A percentile compares a stretch with the other conserved stretches of the same genome.
Evolutionary conservation across 129 eudicot genomes (phyloP).

Genomic region (Arctium lappa): DNA sequence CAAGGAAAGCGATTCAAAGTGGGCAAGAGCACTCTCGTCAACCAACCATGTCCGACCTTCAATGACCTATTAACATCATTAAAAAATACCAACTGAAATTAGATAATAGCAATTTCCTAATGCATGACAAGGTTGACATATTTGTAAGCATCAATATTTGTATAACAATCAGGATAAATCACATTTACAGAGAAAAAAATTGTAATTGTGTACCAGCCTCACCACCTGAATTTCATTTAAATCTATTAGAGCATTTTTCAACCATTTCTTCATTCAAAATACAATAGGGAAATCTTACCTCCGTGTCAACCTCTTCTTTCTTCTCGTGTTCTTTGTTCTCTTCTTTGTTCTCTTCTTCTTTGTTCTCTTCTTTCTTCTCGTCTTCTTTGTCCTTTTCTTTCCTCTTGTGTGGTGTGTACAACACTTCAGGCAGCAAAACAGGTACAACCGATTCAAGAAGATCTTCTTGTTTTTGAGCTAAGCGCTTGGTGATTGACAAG

Average conservation of each 20-base stretch:
- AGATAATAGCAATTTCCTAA: background rate
- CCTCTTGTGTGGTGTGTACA: conserved; percentile 55
- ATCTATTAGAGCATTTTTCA: background rate
- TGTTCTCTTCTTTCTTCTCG: conserved; percentile 17
- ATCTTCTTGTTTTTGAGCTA: conserved; percentile 49
- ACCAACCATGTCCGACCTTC: conserved; percentile 85
- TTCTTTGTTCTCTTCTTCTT: conserved; percentile 5
- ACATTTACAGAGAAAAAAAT: background rate
- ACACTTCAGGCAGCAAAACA: conserved; percentile 51
- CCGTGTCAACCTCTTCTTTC: conserved; percentile 21
- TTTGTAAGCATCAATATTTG: background rate
- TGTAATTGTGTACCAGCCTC: background rate
- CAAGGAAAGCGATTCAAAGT: conserved; percentile 67
- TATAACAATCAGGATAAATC: background rate
- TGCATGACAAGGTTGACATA: background rate
- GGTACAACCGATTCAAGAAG: conserved; percentile 37
- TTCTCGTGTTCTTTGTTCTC: conserved; percentile 20
- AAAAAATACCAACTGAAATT: conserved; percentile 8
- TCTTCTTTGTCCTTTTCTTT: conserved; percentile 41
- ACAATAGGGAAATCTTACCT: conserved; percentile 17
- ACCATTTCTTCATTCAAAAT: background rate
- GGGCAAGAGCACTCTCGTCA: conserved; percentile 57
- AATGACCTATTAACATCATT: conserved; percentile 40
- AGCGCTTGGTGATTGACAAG: conserved; percentile 55
- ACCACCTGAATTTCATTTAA: background rate